Evolutionary conservation across 192 early-diverging fungal genomes (phyloP), one percentile per base, ranked within the genome.

Genomic region (Funneliformis geosporum): DNA sequence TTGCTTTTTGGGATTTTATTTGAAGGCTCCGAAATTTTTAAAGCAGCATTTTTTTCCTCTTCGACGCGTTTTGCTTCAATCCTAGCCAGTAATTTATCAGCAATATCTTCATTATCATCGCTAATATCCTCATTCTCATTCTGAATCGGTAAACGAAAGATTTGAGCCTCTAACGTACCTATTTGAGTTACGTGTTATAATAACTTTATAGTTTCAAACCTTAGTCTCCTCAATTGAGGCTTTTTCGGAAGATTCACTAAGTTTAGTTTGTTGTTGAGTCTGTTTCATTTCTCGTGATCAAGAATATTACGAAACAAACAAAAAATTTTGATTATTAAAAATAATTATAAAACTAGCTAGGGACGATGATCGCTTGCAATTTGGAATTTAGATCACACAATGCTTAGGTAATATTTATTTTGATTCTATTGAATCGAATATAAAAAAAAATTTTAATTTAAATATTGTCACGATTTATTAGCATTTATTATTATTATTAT

Each of bases 11-110:
- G 50, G 21, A 55, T 16, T 18, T 18, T 55, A 21, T 55, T 21
- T 55, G 50, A 7, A 5, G 50, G 0, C n/a, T 76, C 83, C 16
- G 91, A 73, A 67, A 95, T 93, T 7, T 84, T 75, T 2, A 6
- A 55, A 21, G 14, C 50, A 55, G 16, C 16, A 5, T 21, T 55
- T 18, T 55, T 16, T 55, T 55, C 50, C 21, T 55, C 50, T 0
- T 55, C 50, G 21, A 21, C 18, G 50, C 50, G 50, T 21, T 55
- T 55, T 21, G 14, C 50, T 55, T 55, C 50, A 1, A 55, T 55
- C 18, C 16, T 55, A 55, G 50, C 50, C 6, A 55, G 18, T n/a
- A 55, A 6, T 5, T 55, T 55, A 55, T 55, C 50, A 7, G 5
- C 18, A 55, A 55, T 55, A 18, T 55, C 50, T 55, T 6, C 50